Evolutionary conservation across 805 yeast genomes (phyloP).

Genomic region (Crinitomyces ghanaensis): DNA sequence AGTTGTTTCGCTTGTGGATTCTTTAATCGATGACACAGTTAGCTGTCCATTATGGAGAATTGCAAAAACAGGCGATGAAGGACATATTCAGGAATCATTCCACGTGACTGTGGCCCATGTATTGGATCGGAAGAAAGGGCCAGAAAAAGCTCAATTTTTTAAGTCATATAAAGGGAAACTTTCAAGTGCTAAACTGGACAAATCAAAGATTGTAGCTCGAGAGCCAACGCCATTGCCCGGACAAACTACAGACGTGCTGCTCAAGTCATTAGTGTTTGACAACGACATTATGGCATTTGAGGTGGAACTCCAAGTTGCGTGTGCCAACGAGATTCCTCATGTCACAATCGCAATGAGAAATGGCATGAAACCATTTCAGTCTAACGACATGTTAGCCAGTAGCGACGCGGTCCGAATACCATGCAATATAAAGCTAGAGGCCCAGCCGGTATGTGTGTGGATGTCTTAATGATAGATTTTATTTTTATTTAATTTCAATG

Average conservation of each 20-base stretch:
- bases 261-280: constrained; percentile 40
- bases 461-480: not conserved
- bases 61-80: too few relatives aligned
- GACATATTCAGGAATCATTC: constrained; percentile 15
- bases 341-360: constrained; percentile 58
- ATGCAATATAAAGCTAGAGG: constrained; percentile 15
- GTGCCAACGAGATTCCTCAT: constrained; percentile 44
- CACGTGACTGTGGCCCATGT: constrained; percentile 29
- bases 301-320: constrained; percentile 29
- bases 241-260: constrained; percentile 30
- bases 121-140: too few relatives aligned
- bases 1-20: too few relatives aligned
- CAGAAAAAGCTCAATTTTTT: constrained; percentile 2
- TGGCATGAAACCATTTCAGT: constrained; percentile 39
- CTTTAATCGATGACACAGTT: too few relatives aligned
- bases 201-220: not conserved
- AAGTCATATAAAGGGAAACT: not conserved
- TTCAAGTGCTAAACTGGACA: not conserved
- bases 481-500: not conserved
- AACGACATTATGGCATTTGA: constrained; percentile 41
- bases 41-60: too few relatives aligned
- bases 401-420: constrained; percentile 2
- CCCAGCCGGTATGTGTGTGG: too few relatives aligned
- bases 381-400: constrained; percentile 32
- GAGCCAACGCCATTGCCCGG: constrained; percentile 17